phyloP scores from a whole-genome alignment of 805 yeast species.

The Teunomyces aglyptinius region DNA sequence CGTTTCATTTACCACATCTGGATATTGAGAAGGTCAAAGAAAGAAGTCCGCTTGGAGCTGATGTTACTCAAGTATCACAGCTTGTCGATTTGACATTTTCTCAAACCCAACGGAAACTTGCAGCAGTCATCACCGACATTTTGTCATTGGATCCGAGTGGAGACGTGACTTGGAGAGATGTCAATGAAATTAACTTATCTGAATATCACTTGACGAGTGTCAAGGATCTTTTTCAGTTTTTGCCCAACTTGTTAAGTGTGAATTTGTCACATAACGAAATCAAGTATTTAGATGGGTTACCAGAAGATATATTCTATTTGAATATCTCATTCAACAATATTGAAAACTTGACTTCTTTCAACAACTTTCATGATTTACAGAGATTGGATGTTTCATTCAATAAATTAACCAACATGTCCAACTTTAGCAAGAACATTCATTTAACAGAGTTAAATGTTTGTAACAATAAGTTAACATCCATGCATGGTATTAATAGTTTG shows the following conservation, averaged over 20 bases:
- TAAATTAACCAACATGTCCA: constrained; percentile 32
- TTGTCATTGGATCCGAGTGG: constrained; percentile 34
- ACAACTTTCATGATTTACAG: constrained; percentile 40
- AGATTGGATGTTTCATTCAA: constrained; percentile 41
- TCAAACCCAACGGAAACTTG: constrained; percentile 42
- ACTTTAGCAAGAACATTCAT: constrained; percentile 39
- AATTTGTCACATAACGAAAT: constrained; percentile 45
- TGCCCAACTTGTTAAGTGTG: constrained; percentile 41
- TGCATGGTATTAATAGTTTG: constrained; percentile 38
- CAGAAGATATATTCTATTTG: constrained; percentile 36
- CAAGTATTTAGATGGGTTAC: constrained; percentile 46
- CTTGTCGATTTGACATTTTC: constrained; percentile 47
- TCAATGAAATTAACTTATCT: constrained; percentile 36
- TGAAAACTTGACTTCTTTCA: constrained; percentile 41
- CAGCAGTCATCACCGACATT: constrained; percentile 44
- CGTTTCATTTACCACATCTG: constrained; percentile 37
- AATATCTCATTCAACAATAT: constrained; percentile 39
- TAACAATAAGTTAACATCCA: constrained; percentile 32
- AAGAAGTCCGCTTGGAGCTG: constrained; percentile 16
- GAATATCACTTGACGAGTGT: constrained; percentile 37
- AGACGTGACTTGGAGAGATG: constrained; percentile 41
- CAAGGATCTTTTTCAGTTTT: constrained; percentile 41
- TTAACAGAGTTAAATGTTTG: constrained; percentile 39
- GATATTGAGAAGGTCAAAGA: constrained; percentile 12
- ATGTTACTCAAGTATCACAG: constrained; percentile 44